These are phyloP conservation scores for Lippia alba DNA, from an alignment of 305 asterid genomes.

Conservation along the genomic window DNA sequence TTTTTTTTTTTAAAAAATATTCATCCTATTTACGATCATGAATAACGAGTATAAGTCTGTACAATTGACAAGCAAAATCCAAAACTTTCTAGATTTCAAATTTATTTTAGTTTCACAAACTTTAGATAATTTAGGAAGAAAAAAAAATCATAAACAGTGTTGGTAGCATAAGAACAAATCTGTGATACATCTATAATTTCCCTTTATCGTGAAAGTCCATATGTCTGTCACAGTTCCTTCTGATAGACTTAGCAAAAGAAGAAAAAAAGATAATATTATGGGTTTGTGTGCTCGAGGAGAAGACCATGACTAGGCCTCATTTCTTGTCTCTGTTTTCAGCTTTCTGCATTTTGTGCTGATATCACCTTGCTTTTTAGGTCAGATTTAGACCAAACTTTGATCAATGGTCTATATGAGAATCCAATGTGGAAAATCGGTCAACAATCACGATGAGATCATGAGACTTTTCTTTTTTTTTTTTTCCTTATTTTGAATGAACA, in stretches of 20 bases:
- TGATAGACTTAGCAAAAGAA: neutral
- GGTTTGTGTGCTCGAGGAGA: conserved; percentile 17
- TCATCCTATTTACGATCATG: no score
- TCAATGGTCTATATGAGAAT: neutral
- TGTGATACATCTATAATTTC: neutral
- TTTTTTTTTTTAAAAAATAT: no score
- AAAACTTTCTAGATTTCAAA: no score
- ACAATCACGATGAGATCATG: no score
- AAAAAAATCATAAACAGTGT: neutral
- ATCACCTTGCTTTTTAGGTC: neutral
- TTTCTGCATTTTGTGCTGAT: neutral
- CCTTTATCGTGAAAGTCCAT: neutral
- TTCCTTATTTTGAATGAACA: no score
- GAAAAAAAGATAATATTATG: neutral
- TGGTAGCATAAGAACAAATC: neutral
- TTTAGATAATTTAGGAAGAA: no score
- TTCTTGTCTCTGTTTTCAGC: neutral
- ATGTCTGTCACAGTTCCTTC: neutral
- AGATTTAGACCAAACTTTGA: neutral
- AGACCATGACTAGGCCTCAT: no score
- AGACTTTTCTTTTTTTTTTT: no score
- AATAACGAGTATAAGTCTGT: no score
- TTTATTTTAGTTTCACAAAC: no score
- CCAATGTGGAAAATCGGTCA: neutral
- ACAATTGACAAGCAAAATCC: no score